These are phyloP conservation scores for Amaranthus tricolor DNA, from an alignment of 179 eudicot species.

Conservation along the genomic window DNA sequence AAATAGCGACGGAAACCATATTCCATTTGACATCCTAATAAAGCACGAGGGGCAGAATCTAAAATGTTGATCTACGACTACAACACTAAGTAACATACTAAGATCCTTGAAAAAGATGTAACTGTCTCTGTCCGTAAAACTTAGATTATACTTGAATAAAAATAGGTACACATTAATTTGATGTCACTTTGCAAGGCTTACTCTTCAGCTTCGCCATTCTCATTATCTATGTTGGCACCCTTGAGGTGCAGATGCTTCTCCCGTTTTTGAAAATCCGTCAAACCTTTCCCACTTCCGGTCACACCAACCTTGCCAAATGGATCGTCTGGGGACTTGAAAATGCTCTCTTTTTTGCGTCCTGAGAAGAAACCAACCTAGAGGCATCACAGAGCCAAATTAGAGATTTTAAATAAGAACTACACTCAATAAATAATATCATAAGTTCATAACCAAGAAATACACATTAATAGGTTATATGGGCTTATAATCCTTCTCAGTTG, in stretches of 20 bases:
- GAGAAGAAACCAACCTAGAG: conserved; percentile 88
- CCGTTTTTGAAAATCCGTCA: conserved; percentile 91
- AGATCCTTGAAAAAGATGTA: neutral
- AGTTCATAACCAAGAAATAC: neutral
- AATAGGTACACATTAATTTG: neutral
- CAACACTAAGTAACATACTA: neutral
- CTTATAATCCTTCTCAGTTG: too few relatives aligned
- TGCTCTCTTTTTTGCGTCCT: conserved; percentile 94
- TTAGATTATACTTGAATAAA: neutral
- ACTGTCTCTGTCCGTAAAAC: neutral
- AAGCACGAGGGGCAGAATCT: neutral
- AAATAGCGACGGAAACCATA: too few relatives aligned
- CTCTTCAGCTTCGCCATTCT: conserved; percentile 46
- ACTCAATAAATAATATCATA: neutral
- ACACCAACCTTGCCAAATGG: conserved; percentile 96
- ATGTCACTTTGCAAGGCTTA: conserved; percentile 14
- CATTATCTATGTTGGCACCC: conserved; percentile 59
- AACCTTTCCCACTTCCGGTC: conserved; percentile 95
- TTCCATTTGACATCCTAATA: too few relatives aligned
- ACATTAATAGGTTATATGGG: neutral
- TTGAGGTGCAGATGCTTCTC: conserved; percentile 95
- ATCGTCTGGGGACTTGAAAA: conserved; percentile 96
- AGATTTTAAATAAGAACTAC: neutral
- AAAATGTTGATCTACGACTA: neutral
- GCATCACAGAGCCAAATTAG: conserved; percentile 12